Conservation (phyloP, 2,329 filamentous ascomycete genomes). For the Trichoderma cornu-damae region DNA sequence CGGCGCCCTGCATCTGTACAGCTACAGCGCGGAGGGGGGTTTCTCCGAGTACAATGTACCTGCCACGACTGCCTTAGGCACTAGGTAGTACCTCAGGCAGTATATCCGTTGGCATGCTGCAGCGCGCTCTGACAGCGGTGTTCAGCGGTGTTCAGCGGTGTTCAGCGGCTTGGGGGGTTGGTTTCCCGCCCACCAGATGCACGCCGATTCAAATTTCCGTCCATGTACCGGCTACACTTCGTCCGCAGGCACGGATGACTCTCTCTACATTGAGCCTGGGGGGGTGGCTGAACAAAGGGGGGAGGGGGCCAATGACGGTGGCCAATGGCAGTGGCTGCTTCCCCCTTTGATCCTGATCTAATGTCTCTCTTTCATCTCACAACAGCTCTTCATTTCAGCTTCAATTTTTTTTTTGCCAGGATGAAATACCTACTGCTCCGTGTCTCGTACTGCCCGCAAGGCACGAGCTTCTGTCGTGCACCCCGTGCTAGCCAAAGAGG, state of each 20-base stretch:
- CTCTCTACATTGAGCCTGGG: not conserved
- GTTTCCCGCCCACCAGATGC: not conserved
- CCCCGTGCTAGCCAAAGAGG: not conserved
- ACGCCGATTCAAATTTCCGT: too few species aligned
- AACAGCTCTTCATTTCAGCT: not conserved
- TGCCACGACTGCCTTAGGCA: not conserved
- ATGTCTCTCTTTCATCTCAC: constrained; percentile 7
- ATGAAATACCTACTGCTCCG: not conserved
- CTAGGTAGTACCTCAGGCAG: too few species aligned
- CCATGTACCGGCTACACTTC: not conserved
- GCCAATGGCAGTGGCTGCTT: constrained; percentile 1
- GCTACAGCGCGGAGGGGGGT: not conserved
- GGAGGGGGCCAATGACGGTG: not conserved
- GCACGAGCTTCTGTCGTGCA: not conserved
- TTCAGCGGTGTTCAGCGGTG: too few species aligned
- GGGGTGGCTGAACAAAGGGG: not conserved
- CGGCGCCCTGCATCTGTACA: not conserved
- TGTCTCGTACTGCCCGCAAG: not conserved
- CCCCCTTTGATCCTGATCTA: not conserved
- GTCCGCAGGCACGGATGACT: not conserved
- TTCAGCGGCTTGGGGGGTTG: not conserved
- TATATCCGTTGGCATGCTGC: too few species aligned
- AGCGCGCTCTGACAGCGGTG: too few species aligned
- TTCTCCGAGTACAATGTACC: not conserved
- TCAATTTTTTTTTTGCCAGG: not conserved